Conservation (phyloP, 2,329 filamentous ascomycete genomes). For the Allantophomopsis cytisporea region DNA sequence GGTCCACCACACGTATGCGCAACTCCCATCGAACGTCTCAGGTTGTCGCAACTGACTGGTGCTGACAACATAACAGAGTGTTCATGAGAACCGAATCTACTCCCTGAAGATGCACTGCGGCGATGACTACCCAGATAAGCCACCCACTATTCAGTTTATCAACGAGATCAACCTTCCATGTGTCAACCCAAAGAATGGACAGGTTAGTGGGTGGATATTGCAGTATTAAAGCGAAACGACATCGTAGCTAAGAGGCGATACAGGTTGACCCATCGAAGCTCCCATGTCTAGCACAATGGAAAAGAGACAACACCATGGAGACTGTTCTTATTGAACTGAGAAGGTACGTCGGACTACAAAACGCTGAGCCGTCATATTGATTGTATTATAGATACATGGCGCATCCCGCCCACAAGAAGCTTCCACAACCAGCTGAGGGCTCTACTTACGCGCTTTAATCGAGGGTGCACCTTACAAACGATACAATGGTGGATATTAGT, state of each 20-base stretch:
- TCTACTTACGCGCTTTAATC: constrained; percentile 34
- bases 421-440: constrained; percentile 85
- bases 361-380: constrained; percentile 11
- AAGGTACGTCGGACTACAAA: constrained; percentile 34
- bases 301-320: constrained; percentile 88
- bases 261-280: constrained; percentile 75
- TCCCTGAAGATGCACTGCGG: constrained; percentile 95
- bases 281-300: constrained; percentile 81
- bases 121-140: constrained; percentile 73
- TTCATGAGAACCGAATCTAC: constrained; percentile 98
- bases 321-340: constrained; percentile 78
- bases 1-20: constrained; percentile 81
- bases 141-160: constrained; percentile 83
- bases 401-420: constrained; percentile 80
- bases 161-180: constrained; percentile 95
- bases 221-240: background rate
- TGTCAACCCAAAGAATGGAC: constrained; percentile 68
- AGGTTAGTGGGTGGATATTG: constrained; percentile 28
- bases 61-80: constrained; percentile 43
- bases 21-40: too few species aligned
- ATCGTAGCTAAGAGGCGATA: background rate
- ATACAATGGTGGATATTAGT: too few species aligned
- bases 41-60: too few species aligned
- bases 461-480: background rate
- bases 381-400: constrained; percentile 68